Percentiles rank a stretch among this genome's conserved stretches.
Evolutionary conservation across 345 rosid genomes (phyloP).

Genomic region (Ceriops tagal): DNA sequence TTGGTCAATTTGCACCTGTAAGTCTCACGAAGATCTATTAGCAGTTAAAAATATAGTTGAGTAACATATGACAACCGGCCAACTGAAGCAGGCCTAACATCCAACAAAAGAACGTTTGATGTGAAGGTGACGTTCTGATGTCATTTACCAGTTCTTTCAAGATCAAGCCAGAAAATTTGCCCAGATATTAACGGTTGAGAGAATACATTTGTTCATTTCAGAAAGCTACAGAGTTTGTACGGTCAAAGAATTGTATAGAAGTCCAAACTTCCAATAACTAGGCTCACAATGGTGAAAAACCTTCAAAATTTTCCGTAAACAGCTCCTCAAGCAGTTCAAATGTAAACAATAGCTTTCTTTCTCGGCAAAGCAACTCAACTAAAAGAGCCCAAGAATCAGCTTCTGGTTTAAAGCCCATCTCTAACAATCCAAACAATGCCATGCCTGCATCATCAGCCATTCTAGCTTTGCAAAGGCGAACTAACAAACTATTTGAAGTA

Average conservation of each 20-base stretch:
- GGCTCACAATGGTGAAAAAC: background rate
- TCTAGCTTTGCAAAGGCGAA: conserved; percentile 51
- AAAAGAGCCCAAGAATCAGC: conserved; percentile 55
- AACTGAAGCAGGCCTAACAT: too few relatives aligned
- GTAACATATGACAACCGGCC: too few relatives aligned
- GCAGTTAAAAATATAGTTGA: too few relatives aligned
- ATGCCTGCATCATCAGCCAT: conserved; percentile 47
- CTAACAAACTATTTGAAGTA: conserved; percentile 74
- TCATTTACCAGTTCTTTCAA: too few relatives aligned
- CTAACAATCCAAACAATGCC: conserved; percentile 41
- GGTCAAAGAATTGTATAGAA: background rate
- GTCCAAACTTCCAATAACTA: background rate
- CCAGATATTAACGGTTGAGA: too few relatives aligned
- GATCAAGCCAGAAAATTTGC: too few relatives aligned
- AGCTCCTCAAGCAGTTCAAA: conserved; percentile 61
- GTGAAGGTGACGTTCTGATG: too few relatives aligned
- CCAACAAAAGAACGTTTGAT: too few relatives aligned
- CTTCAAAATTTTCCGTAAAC: conserved; percentile 11
- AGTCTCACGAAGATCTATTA: too few relatives aligned
- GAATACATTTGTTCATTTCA: too few relatives aligned
- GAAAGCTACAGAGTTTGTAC: too few relatives aligned
- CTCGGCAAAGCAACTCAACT: conserved; percentile 58
- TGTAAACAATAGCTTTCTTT: conserved; percentile 56
- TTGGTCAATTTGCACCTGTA: too few relatives aligned
- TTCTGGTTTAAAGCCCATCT: conserved; percentile 60